A percentile compares a stretch with the other conserved stretches of the same genome.
Conservation (phyloP, 1,284 basidiomycete species). For the Trametes hirsuta region DNA sequence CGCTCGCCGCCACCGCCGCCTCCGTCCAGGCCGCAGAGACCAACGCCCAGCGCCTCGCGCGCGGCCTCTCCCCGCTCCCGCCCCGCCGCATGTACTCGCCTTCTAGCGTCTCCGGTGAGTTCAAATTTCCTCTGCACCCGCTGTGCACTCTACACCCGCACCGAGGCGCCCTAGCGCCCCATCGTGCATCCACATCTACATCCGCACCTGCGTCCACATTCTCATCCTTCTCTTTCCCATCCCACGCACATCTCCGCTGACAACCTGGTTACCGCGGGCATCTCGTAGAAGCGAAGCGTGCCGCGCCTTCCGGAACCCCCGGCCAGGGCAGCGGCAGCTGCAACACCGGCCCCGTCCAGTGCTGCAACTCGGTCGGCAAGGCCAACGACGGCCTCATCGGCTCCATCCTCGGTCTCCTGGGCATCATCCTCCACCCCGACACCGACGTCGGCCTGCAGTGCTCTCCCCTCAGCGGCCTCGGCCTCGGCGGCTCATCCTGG, state of each 20-base stretch:
- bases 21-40: constrained; percentile 51
- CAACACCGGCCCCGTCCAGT: constrained; percentile 26
- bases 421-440: constrained; percentile 9
- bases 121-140: not conserved
- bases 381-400: constrained; percentile 17
- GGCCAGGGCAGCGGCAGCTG: constrained; percentile 11
- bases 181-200: not conserved
- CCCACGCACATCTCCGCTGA: constrained; percentile 10
- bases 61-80: constrained; percentile 22
- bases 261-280: not conserved
- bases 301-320: constrained; percentile 19
- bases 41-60: constrained; percentile 48
- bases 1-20: constrained; percentile 43
- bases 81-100: constrained; percentile 17
- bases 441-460: constrained; percentile 20
- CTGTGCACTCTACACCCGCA: too few relatives aligned
- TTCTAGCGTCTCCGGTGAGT: constrained; percentile 18
- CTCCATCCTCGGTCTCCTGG: constrained; percentile 21
- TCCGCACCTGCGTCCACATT: not conserved
- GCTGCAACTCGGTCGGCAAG: constrained; percentile 19
- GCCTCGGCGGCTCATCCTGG: constrained; percentile 23
- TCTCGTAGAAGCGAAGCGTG: constrained; percentile 18
- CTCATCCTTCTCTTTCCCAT: not conserved
- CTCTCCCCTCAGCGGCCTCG: constrained; percentile 21
- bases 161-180: too few relatives aligned